Evolutionary conservation across 805 yeast genomes (phyloP).

Genomic region (Starmerella asiatica): DNA sequence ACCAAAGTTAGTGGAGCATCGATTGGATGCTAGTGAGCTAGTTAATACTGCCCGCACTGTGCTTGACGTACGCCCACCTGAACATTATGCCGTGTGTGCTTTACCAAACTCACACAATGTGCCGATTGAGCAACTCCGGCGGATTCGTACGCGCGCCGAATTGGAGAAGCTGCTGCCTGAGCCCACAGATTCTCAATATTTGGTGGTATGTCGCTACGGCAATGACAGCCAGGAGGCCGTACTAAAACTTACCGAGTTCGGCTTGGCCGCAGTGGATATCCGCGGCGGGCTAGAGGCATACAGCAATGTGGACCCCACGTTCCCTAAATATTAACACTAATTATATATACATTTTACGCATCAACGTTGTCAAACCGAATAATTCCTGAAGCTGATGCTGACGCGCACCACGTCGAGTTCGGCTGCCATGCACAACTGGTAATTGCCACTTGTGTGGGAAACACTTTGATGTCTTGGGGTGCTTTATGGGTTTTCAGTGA

Average conservation of each 20-base stretch:
- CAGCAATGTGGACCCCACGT: conserved; percentile 44
- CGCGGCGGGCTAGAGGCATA: conserved; percentile 67
- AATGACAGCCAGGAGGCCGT: conserved; percentile 82
- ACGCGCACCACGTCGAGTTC: conserved; percentile 41
- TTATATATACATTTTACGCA: conserved; percentile 1
- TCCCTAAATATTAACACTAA: conserved; percentile 46
- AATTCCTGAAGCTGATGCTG: conserved; percentile 40
- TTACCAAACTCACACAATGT: conserved; percentile 49
- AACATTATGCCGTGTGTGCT: conserved; percentile 57
- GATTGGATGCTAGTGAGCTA: conserved; percentile 21
- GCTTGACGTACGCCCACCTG: conserved; percentile 69
- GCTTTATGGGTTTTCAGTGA: conserved; percentile 23
- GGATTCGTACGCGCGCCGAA: conserved; percentile 22
- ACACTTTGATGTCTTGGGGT: conserved; percentile 21
- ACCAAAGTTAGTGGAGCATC: conserved; percentile 30
- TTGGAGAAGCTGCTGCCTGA: background rate
- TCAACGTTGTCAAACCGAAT: conserved; percentile 28
- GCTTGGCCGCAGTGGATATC: conserved; percentile 49
- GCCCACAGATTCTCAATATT: conserved; percentile 28
- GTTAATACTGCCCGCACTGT: conserved; percentile 25
- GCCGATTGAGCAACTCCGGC: conserved; percentile 41
- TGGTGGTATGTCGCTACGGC: conserved; percentile 73
- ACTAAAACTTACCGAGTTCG: conserved; percentile 37
- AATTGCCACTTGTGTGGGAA: conserved; percentile 40
- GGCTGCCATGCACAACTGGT: conserved; percentile 49